A percentile compares a stretch with the other conserved stretches of the same genome.
Evolutionary conservation across 2,329 filamentous ascomycete genomes (phyloP).

Genomic region (Xylogone sp.): DNA sequence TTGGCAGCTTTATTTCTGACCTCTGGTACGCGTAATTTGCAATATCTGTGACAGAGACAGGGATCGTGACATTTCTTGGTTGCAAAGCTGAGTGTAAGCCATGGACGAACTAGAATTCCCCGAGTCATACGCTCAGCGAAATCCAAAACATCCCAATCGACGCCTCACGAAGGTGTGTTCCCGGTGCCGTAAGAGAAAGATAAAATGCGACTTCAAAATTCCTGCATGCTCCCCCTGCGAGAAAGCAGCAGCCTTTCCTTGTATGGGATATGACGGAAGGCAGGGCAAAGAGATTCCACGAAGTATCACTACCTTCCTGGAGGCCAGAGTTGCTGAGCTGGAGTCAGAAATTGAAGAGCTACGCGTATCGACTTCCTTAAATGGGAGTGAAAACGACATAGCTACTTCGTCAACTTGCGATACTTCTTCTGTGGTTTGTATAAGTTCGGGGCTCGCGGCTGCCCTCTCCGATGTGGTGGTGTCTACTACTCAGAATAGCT

Average conservation of each 20-base stretch:
- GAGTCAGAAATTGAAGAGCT: slow-evolving; percentile 1
- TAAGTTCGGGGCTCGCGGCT: neutral
- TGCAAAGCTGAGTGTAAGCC: neutral
- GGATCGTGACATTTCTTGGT: too few relatives aligned
- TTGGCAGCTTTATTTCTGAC: too few relatives aligned
- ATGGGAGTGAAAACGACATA: neutral
- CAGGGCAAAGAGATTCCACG: slow-evolving; percentile 1
- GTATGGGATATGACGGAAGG: slow-evolving; percentile 1
- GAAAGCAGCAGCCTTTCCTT: slow-evolving; percentile 1
- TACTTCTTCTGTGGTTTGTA: neutral
- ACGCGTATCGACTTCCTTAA: neutral
- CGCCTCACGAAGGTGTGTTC: slow-evolving; percentile 1
- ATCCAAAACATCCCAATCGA: neutral
- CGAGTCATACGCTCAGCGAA: neutral
- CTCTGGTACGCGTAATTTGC: too few relatives aligned
- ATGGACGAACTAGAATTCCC: neutral
- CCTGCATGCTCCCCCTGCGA: slow-evolving; percentile 3
- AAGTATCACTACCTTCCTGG: neutral
- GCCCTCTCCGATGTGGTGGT: neutral
- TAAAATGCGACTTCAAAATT: slow-evolving; percentile 2
- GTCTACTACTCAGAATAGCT: slow-evolving; percentile 1
- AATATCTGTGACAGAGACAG: too few relatives aligned
- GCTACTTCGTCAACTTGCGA: neutral
- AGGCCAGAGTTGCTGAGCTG: slow-evolving; percentile 1
- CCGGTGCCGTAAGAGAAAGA: slow-evolving; percentile 5